Conservation (phyloP, 352 stramenopile species). For the Globisporangium splendens region DNA sequence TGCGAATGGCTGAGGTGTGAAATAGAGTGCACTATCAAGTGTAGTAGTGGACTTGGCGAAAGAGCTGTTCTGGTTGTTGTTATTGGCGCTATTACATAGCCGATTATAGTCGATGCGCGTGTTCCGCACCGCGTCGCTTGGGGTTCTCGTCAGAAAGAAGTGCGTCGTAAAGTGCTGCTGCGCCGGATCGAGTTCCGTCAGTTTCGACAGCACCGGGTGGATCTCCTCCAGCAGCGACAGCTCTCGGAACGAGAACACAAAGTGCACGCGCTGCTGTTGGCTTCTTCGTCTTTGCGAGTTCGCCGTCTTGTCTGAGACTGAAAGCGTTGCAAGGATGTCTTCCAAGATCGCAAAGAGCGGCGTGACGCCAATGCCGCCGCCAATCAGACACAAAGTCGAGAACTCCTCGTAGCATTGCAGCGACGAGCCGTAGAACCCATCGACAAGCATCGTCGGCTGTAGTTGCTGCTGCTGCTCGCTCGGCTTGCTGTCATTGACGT, state of each 20-base stretch:
- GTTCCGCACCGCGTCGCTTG: slow-evolving; percentile 17
- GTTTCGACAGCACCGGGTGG: slow-evolving; percentile 24
- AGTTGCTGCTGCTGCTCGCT: slow-evolving; percentile 14
- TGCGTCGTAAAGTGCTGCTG: slow-evolving; percentile 18
- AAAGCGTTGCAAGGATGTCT: slow-evolving; percentile 27
- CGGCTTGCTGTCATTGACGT: too few species aligned
- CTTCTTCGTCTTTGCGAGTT: background rate
- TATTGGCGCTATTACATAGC: background rate
- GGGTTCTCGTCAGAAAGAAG: slow-evolving; percentile 33
- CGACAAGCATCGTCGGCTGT: slow-evolving; percentile 43
- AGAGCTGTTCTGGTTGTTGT: too few species aligned
- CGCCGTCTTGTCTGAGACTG: background rate
- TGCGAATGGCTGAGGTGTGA: slow-evolving; percentile 19
- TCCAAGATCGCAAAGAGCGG: slow-evolving; percentile 53
- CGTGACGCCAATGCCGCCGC: slow-evolving; percentile 46
- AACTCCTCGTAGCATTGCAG: slow-evolving; percentile 43
- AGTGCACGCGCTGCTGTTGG: slow-evolving; percentile 23
- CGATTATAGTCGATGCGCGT: slow-evolving; percentile 26
- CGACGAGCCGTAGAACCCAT: slow-evolving; percentile 53
- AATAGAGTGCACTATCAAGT: too few species aligned
- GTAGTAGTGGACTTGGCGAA: too few species aligned
- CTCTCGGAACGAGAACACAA: slow-evolving; percentile 42
- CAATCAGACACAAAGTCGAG: slow-evolving; percentile 38
- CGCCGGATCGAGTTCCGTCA: slow-evolving; percentile 9
- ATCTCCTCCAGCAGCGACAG: slow-evolving; percentile 42